Conservation (phyloP, 2,329 filamentous ascomycete species). For the Colletotrichum sojae region DNA sequence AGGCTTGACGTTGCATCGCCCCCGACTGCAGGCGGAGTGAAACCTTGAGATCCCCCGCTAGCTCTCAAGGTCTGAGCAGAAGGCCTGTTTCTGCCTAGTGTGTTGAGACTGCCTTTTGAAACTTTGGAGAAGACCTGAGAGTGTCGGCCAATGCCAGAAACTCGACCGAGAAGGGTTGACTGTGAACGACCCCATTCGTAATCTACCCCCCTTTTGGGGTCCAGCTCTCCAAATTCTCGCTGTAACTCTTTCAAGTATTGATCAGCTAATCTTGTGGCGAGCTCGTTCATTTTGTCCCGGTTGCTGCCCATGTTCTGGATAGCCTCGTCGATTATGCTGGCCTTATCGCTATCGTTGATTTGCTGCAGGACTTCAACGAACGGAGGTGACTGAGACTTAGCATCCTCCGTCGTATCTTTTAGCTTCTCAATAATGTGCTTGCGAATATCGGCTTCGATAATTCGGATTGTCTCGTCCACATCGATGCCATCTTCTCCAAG, state of each 20-base stretch:
- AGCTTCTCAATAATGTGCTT: slow-evolving; percentile 1
- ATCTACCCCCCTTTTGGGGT: neutral
- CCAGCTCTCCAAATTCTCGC: neutral
- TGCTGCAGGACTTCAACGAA: neutral
- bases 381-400: neutral
- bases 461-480: neutral
- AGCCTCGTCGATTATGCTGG: neutral
- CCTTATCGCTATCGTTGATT: neutral
- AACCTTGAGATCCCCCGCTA: neutral
- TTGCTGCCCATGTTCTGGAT: neutral
- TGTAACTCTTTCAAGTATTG: neutral
- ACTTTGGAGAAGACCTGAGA: neutral
- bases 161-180: neutral
- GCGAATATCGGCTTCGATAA: neutral
- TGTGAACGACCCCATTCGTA: neutral
- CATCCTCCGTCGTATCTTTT: neutral
- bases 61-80: neutral
- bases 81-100: neutral
- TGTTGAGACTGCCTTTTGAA: neutral
- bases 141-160: neutral
- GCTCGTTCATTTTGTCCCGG: too few species aligned
- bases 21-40: neutral
- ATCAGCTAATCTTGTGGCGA: neutral
- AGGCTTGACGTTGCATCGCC: neutral
- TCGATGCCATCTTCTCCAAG: neutral